Conservation (phyloP, 148 eudicot species). For the Vaccinium darrowii region DNA sequence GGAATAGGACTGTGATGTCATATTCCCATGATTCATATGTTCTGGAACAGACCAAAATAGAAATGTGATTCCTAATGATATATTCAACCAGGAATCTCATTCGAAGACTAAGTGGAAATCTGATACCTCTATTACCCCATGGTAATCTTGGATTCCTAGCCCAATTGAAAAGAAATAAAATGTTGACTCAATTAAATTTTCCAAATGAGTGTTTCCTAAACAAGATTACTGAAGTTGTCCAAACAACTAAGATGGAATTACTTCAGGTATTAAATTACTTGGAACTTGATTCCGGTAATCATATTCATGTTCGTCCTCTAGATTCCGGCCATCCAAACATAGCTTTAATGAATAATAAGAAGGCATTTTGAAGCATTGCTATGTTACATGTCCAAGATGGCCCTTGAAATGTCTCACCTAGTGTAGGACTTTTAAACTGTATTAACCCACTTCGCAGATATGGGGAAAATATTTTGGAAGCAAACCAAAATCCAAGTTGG, state of each 20-base stretch:
- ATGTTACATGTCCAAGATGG: background rate
- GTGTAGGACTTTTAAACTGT: background rate
- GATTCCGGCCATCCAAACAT: background rate
- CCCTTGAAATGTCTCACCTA: background rate
- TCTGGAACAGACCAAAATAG: too few relatives aligned
- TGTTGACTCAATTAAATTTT: background rate
- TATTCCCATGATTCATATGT: too few relatives aligned
- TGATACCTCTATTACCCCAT: background rate
- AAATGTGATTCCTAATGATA: background rate
- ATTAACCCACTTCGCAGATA: conserved; percentile 38
- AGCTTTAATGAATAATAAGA: background rate
- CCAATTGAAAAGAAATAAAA: background rate
- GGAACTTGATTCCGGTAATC: background rate
- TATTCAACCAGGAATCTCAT: background rate
- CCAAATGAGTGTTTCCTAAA: background rate
- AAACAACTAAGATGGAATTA: background rate
- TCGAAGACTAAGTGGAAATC: background rate
- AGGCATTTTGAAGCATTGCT: background rate
- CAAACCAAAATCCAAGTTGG: conserved; percentile 50
- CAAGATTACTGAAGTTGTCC: background rate
- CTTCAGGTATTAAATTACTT: background rate
- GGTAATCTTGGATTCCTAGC: background rate
- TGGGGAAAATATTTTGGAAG: conserved; percentile 73
- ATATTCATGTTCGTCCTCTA: background rate
- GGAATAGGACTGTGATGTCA: background rate